Percentiles rank a stretch among this genome's conserved stretches.
These are phyloP conservation scores for Chimonanthus salicifolius DNA, from an alignment of 164 flowering plant genomes.

Conservation along the genomic window DNA sequence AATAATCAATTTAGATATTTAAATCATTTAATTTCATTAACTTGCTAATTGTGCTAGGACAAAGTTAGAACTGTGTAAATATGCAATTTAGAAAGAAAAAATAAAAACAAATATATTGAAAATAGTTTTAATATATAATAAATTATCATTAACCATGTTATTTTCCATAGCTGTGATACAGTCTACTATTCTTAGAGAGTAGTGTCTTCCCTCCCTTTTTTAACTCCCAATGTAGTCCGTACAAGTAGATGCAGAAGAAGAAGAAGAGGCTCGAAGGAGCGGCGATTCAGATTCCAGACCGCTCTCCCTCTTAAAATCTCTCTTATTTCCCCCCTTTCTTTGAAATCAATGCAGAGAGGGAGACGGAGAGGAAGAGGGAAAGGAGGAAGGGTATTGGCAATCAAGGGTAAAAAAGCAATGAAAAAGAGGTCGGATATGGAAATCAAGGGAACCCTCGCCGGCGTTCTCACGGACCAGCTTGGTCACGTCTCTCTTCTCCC, in stretches of 20 bases:
- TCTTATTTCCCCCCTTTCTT: background rate
- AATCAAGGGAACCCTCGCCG: slow-evolving; percentile 38
- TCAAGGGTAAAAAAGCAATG: background rate
- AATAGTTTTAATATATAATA: no score
- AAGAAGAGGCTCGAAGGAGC: background rate
- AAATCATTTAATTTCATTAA: no score
- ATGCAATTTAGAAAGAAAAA: no score
- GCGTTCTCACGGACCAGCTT: slow-evolving; percentile 39
- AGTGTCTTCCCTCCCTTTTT: background rate
- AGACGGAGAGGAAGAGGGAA: slow-evolving; percentile 1
- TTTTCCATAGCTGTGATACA: no score
- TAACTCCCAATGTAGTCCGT: background rate
- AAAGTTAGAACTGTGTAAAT: no score
- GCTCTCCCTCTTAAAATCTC: background rate
- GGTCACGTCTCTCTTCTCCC: slow-evolving; percentile 32
- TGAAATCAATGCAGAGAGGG: slow-evolving; percentile 3
- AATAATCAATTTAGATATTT: no score
- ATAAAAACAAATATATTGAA: no score
- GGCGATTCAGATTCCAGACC: background rate
- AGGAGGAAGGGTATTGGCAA: background rate
- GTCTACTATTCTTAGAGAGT: no score
- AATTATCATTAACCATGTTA: no score
- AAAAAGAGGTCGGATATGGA: background rate
- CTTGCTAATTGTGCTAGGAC: no score
- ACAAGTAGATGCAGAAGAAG: no score